Percentiles rank a stretch among this genome's conserved stretches.
phyloP scores from a whole-genome alignment of 2,329 filamentous ascomycete species.

The Cladosporium colombiae region DNA sequence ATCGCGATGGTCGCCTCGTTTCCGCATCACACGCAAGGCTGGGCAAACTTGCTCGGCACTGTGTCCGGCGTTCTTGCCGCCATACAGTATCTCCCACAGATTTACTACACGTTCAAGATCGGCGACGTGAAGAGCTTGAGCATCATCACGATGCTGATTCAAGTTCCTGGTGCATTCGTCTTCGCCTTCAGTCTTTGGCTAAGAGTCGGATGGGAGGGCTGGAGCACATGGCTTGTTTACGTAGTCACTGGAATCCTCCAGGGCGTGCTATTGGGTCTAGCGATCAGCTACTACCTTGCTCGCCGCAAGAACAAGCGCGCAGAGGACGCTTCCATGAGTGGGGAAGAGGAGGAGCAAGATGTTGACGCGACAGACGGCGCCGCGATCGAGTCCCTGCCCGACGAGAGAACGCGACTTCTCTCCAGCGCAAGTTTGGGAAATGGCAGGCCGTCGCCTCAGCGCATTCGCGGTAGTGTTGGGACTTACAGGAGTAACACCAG shows the following conservation, averaged over 20 bases:
- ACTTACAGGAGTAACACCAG: slow-evolving; percentile 24
- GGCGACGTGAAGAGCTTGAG: slow-evolving; percentile 89
- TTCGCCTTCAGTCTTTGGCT: slow-evolving; percentile 76
- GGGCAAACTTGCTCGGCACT: slow-evolving; percentile 84
- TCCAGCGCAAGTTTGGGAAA: slow-evolving; percentile 1
- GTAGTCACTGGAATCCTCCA: slow-evolving; percentile 84
- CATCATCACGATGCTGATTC: slow-evolving; percentile 97
- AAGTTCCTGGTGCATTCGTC: slow-evolving; percentile 88
- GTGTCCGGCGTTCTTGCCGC: slow-evolving; percentile 75
- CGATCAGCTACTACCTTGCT: slow-evolving; percentile 69
- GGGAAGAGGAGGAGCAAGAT: slow-evolving; percentile 16
- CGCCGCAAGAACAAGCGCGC: slow-evolving; percentile 16
- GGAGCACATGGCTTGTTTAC: slow-evolving; percentile 95
- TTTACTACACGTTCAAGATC: slow-evolving; percentile 83
- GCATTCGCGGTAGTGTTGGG: slow-evolving; percentile 12
- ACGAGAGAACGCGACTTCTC: slow-evolving; percentile 20
- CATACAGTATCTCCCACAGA: slow-evolving; percentile 93
- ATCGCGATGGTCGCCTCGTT: slow-evolving; percentile 67
- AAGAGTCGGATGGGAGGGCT: slow-evolving; percentile 77
- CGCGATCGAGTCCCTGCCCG: not conserved
- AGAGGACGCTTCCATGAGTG: not conserved
- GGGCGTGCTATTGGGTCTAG: slow-evolving; percentile 77
- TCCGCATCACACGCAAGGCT: slow-evolving; percentile 66
- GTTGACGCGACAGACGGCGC: slow-evolving; percentile 24
- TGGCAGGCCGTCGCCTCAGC: slow-evolving; percentile 1